Percentiles rank a stretch among this genome's conserved stretches.
Conservation (phyloP, 345 rosid species). For the Lumnitzera racemosa region DNA sequence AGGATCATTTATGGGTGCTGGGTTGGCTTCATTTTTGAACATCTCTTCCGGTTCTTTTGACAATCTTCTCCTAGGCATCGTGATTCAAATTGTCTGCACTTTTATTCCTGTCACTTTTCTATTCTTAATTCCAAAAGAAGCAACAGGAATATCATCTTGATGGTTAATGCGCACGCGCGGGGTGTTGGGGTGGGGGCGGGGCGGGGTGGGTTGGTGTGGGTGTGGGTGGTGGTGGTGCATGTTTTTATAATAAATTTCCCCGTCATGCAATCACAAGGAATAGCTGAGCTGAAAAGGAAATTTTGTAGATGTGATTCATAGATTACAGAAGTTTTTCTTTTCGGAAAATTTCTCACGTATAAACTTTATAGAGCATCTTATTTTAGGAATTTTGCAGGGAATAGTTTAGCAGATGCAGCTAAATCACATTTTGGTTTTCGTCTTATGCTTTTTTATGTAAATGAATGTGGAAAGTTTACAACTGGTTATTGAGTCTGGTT, state of each 20-base stretch:
- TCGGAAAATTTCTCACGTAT: neutral
- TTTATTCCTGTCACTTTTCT: constrained; percentile 64
- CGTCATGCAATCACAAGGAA: neutral
- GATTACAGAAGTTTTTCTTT: neutral
- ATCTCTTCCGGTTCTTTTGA: constrained; percentile 83
- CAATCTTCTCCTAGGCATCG: constrained; percentile 61
- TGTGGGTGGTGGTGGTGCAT: too few species aligned
- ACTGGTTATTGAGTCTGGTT: too few species aligned
- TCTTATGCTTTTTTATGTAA: too few species aligned
- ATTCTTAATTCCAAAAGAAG: constrained; percentile 83
- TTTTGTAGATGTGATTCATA: neutral
- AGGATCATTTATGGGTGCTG: constrained; percentile 88
- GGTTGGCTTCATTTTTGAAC: constrained; percentile 67
- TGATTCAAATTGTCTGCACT: constrained; percentile 68
- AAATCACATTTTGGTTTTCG: too few species aligned
- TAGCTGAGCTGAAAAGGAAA: neutral
- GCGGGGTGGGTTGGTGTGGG: too few species aligned
- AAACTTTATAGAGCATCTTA: too few species aligned
- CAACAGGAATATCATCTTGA: constrained; percentile 72
- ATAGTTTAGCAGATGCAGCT: too few species aligned
- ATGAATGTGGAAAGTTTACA: too few species aligned
- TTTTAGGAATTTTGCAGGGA: too few species aligned
- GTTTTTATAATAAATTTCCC: neutral
- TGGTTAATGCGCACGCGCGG: neutral
- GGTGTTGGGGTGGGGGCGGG: neutral